Conservation (phyloP, 371 early-diverging fungal species). For the Conidiobolus coronatus region DNA sequence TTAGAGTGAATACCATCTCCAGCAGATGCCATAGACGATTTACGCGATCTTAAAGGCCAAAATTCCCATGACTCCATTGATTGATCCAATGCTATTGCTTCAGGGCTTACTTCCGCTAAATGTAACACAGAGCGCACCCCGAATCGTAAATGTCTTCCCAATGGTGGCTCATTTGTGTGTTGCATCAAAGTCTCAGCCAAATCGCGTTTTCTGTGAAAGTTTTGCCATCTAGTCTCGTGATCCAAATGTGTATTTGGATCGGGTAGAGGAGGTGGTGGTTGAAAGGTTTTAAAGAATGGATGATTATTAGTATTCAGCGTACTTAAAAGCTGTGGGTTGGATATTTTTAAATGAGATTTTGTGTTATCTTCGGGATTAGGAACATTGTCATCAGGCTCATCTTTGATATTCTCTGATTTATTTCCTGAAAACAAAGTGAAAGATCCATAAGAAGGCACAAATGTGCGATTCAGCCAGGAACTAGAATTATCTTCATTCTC, state of each 20-base stretch:
- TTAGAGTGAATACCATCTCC: too few relatives aligned
- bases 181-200: slow-evolving; percentile 12
- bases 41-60: background rate
- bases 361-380: too few relatives aligned
- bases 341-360: too few relatives aligned
- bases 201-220: slow-evolving; percentile 12
- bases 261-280: slow-evolving; percentile 3
- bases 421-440: too few relatives aligned
- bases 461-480: too few relatives aligned
- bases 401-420: too few relatives aligned
- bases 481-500: too few relatives aligned
- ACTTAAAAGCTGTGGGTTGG: too few relatives aligned
- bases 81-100: slow-evolving; percentile 12
- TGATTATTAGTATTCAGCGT: too few relatives aligned
- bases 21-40: too few relatives aligned
- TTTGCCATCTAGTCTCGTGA: slow-evolving; percentile 12
- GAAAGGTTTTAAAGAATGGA: background rate
- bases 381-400: too few relatives aligned
- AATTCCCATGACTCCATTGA: slow-evolving; percentile 2
- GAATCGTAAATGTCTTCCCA: slow-evolving; percentile 15
- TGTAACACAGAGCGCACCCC: slow-evolving; percentile 19
- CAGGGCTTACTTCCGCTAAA: slow-evolving; percentile 16
- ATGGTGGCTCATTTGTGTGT: slow-evolving; percentile 14
- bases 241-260: slow-evolving; percentile 7
- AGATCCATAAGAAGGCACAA: too few relatives aligned